A percentile compares a stretch with the other conserved stretches of the same genome.
Evolutionary conservation across 305 asterid genomes (phyloP).

Genomic region (Fraxinus floribunda): DNA sequence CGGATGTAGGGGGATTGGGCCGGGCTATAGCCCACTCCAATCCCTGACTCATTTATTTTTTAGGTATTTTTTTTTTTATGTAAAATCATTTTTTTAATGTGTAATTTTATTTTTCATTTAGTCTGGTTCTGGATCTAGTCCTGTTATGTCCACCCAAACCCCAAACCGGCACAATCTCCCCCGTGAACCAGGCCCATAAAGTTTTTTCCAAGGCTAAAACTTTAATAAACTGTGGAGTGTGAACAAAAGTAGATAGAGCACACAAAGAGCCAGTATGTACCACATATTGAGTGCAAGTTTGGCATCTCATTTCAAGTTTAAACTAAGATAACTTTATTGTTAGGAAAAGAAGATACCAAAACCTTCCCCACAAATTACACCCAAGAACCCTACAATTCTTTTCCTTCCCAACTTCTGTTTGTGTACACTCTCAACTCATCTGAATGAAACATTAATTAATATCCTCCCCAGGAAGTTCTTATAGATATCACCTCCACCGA

Average conservation of each 20-base stretch:
- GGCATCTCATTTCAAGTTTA: background rate
- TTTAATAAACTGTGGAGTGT: background rate
- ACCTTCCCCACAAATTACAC: slow-evolving; percentile 63
- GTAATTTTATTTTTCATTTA: too few species aligned
- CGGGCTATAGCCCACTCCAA: too few species aligned
- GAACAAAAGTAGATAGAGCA: background rate
- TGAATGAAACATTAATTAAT: too few species aligned
- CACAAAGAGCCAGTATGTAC: background rate
- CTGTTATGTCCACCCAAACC: too few species aligned
- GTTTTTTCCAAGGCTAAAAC: background rate
- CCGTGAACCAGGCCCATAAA: background rate
- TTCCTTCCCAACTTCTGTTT: background rate
- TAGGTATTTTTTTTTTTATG: too few species aligned
- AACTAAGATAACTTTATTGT: slow-evolving; percentile 47
- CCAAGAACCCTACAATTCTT: slow-evolving; percentile 44
- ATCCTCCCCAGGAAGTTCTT: background rate
- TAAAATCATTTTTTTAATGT: too few species aligned
- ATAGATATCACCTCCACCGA: slow-evolving; percentile 22
- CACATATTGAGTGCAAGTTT: background rate
- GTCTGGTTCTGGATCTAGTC: too few species aligned
- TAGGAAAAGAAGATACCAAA: slow-evolving; percentile 85
- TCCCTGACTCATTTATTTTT: too few species aligned
- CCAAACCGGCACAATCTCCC: too few species aligned
- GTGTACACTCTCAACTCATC: background rate
- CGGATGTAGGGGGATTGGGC: too few species aligned